phyloP scores from a whole-genome alignment of 495 filamentous ascomycete genomes.

The Xanthoparmelia taractica region DNA sequence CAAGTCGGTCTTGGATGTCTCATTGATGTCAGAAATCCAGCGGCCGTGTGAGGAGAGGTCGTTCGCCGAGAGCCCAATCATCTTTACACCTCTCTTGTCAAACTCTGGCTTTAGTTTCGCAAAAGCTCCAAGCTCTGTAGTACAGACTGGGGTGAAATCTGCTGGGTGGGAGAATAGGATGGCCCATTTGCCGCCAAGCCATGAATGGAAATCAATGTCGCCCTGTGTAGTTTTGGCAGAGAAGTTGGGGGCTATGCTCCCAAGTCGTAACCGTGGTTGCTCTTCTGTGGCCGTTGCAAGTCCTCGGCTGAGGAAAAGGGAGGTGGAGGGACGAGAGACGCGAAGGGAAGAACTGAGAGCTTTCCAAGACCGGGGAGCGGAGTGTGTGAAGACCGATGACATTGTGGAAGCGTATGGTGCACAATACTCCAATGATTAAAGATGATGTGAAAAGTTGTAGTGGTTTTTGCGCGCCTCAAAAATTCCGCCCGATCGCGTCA shows the following conservation, averaged over 20 bases:
- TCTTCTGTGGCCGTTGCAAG: constrained; percentile 33
- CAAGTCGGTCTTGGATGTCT: constrained; percentile 47
- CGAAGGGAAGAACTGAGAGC: neutral
- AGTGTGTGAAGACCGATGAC: constrained; percentile 5
- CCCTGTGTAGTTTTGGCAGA: constrained; percentile 57
- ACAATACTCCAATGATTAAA: neutral
- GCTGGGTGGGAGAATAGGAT: constrained; percentile 65
- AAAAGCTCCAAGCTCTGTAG: constrained; percentile 62
- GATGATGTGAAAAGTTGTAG: neutral
- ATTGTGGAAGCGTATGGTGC: neutral
- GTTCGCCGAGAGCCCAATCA: constrained; percentile 61
- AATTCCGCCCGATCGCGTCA: neutral
- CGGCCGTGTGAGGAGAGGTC: constrained; percentile 48
- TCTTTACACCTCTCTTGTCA: constrained; percentile 53
- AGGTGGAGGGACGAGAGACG: constrained; percentile 9
- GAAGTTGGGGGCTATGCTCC: constrained; percentile 58
- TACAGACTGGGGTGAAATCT: constrained; percentile 65
- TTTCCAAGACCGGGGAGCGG: constrained; percentile 6
- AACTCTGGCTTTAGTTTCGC: constrained; percentile 56
- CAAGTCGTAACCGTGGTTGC: constrained; percentile 56
- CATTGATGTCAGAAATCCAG: constrained; percentile 63
- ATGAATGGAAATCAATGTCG: constrained; percentile 57
- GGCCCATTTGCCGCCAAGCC: constrained; percentile 53
- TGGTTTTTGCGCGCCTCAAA: neutral
- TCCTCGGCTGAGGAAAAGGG: constrained; percentile 30